Conservation (phyloP, 2,329 filamentous ascomycete genomes). For the Sclerotinia spermophila region DNA sequence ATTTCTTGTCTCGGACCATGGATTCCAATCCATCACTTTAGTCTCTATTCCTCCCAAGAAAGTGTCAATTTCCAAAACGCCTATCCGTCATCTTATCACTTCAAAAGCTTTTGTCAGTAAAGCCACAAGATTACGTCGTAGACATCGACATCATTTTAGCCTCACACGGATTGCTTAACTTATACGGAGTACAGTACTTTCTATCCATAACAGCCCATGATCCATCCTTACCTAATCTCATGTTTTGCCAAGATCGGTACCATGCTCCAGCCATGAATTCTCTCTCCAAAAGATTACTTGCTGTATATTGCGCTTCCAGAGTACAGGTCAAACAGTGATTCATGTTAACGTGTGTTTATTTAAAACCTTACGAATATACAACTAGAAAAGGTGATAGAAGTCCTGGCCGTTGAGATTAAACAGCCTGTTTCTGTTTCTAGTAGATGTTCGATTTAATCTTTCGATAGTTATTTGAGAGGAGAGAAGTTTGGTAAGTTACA, state of each 20-base stretch:
- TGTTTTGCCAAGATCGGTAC: background rate
- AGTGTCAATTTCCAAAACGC: background rate
- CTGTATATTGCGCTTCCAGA: background rate
- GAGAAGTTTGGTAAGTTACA: background rate
- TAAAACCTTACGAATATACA: background rate
- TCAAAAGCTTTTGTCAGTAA: background rate
- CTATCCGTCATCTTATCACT: background rate
- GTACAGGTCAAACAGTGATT: background rate
- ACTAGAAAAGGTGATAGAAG: background rate
- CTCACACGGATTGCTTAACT: background rate
- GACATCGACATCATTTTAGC: background rate
- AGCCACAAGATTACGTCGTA: background rate
- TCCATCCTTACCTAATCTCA: conserved; percentile 2
- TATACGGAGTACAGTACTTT: background rate
- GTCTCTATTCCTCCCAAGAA: background rate
- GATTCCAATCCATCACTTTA: background rate
- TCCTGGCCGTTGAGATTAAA: background rate
- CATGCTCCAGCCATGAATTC: too few species aligned
- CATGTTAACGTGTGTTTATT: background rate
- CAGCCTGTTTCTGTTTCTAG: background rate
- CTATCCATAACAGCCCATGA: background rate
- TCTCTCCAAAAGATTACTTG: background rate
- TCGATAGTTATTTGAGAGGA: background rate
- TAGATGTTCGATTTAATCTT: background rate
- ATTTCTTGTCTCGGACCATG: background rate